Conservation (phyloP, 768 basidiomycete genomes). For the Antrodiella citrinella region DNA sequence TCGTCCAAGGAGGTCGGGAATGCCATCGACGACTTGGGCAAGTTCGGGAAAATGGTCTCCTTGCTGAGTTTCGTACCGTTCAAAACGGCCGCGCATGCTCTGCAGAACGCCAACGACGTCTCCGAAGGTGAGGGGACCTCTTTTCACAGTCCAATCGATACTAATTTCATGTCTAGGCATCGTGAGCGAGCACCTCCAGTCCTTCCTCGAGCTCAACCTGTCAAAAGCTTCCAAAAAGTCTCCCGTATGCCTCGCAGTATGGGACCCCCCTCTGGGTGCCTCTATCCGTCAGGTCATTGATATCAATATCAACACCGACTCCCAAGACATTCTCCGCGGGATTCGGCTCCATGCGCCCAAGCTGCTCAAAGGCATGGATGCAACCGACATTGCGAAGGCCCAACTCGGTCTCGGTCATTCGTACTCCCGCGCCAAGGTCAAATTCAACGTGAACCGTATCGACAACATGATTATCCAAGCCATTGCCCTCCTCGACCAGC, state of each 20-base stretch:
- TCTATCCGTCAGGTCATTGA: conserved; percentile 67
- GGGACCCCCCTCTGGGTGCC: conserved; percentile 65
- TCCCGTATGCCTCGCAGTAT: conserved; percentile 67
- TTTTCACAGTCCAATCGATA: too few relatives aligned
- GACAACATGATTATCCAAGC: conserved; percentile 99
- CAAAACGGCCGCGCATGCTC: conserved; percentile 85
- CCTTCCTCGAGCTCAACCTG: conserved; percentile 82
- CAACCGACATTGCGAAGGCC: conserved; percentile 83
- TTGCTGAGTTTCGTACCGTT: conserved; percentile 90
- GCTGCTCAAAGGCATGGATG: conserved; percentile 81
- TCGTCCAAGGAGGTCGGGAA: conserved; percentile 74
- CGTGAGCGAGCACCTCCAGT: conserved; percentile 74
- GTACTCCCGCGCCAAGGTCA: conserved; percentile 94
- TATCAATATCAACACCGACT: conserved; percentile 63
- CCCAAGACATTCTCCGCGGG: conserved; percentile 84
- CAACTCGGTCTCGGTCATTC: conserved; percentile 97
- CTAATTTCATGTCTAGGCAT: conserved; percentile 59
- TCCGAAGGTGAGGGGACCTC: conserved; percentile 94
- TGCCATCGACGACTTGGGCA: conserved; percentile 77
- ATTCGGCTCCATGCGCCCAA: conserved; percentile 88
- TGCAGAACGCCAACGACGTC: conserved; percentile 93
- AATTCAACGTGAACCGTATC: conserved; percentile 93
- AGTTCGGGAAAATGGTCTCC: conserved; percentile 89
- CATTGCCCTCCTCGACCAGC: conserved; percentile 94
- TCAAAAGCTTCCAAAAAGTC: conserved; percentile 67